These are phyloP conservation scores for Ascochyta fabae DNA, from an alignment of 2,329 filamentous ascomycete genomes.

Conservation along the genomic window DNA sequence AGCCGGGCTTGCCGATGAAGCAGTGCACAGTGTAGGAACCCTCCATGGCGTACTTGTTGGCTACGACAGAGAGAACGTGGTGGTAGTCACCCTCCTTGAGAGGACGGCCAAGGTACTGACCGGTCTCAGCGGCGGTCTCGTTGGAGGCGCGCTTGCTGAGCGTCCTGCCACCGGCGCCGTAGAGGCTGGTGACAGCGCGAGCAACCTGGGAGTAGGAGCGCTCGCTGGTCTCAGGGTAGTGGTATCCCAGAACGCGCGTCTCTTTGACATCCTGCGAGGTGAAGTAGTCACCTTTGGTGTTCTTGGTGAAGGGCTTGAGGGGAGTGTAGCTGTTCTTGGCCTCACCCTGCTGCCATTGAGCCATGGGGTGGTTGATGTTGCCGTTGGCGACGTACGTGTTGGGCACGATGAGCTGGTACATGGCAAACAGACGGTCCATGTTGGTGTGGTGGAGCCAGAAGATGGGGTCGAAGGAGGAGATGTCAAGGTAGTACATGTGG, in stretches of 20 bases:
- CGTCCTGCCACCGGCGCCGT: constrained; percentile 50
- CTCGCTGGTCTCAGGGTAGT: constrained; percentile 45
- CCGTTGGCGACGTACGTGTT: constrained; percentile 67
- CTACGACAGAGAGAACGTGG: constrained; percentile 41
- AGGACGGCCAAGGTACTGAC: constrained; percentile 41
- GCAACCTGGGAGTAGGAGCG: constrained; percentile 31
- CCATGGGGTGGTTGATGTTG: constrained; percentile 39
- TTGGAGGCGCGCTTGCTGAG: constrained; percentile 31
- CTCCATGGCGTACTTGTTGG: constrained; percentile 44
- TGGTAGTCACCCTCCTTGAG: constrained; percentile 46
- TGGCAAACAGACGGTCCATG: constrained; percentile 63
- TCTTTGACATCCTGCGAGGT: constrained; percentile 40
- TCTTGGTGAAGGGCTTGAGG: constrained; percentile 47
- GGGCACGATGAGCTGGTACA: constrained; percentile 79
- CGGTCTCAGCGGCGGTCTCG: constrained; percentile 19
- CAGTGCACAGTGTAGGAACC: constrained; percentile 48
- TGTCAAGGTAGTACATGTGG: constrained; percentile 74
- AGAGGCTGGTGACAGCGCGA: constrained; percentile 38
- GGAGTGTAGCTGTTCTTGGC: constrained; percentile 61
- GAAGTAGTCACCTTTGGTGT: constrained; percentile 55
- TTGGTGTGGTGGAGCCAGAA: constrained; percentile 52
- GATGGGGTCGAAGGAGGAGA: constrained; percentile 81
- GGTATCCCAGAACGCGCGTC: constrained; percentile 52
- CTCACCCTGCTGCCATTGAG: constrained; percentile 52
- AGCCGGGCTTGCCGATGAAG: constrained; percentile 41